These are phyloP conservation scores for Meyerozyma guilliermondii DNA, from an alignment of 1,139 yeast species.

Conservation along the genomic window DNA sequence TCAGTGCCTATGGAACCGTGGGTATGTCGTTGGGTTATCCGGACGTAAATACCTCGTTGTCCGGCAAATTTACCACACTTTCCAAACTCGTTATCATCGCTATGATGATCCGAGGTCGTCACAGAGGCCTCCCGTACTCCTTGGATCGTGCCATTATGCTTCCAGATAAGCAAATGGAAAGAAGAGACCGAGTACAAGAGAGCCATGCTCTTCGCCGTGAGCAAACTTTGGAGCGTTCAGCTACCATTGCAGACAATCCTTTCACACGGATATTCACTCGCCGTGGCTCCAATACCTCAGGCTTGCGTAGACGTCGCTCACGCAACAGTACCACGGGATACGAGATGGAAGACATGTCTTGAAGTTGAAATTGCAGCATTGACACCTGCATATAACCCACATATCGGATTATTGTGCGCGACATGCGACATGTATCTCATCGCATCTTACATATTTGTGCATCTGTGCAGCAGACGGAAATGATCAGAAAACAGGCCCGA, in stretches of 20 bases:
- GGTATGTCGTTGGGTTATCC: slow-evolving; percentile 88
- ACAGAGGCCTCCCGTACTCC: slow-evolving; percentile 92
- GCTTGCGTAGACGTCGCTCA: not conserved
- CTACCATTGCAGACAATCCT: slow-evolving; percentile 6
- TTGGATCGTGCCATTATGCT: slow-evolving; percentile 92
- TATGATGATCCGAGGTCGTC: slow-evolving; percentile 91
- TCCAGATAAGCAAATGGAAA: slow-evolving; percentile 65
- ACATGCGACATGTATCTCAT: not conserved
- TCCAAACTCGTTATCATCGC: slow-evolving; percentile 84
- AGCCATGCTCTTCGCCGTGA: slow-evolving; percentile 42
- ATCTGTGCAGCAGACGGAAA: too few species aligned
- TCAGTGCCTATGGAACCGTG: slow-evolving; percentile 95
- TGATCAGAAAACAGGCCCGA: slow-evolving; percentile 90
- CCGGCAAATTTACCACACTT: slow-evolving; percentile 63
- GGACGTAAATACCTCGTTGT: slow-evolving; percentile 57
- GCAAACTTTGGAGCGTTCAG: slow-evolving; percentile 23
- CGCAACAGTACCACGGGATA: not conserved
- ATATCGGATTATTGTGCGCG: too few species aligned
- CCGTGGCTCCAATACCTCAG: not conserved
- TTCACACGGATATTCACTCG: not conserved
- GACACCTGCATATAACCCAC: not conserved
- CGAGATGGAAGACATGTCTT: not conserved
- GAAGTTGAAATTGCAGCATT: not conserved
- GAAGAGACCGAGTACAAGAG: slow-evolving; percentile 66
- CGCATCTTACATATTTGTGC: not conserved